Base-by-base conservation (phyloP, 202 grass and related monocot genomes). In the Bolboschoenoplectus hybrid region DNA sequence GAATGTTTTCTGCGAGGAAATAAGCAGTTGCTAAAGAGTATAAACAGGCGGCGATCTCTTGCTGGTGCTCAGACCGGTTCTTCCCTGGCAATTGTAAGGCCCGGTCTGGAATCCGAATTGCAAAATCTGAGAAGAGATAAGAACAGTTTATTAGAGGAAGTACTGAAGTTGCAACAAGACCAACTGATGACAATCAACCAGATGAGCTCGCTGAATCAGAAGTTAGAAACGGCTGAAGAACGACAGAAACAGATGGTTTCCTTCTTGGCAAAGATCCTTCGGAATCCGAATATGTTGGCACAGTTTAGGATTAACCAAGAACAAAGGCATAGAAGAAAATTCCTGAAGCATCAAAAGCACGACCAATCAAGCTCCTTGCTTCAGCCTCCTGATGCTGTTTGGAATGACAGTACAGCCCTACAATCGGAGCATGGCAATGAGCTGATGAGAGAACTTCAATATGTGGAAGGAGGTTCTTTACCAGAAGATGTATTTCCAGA, bases 211-310 rank as follows among this genome's bases (percentile, higher is more conserved):
- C 85, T 98, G 75, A 90, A 98, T 81, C 82, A 91, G 79, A 89
- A 82, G 86, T 71, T 98, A 52, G 86, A 94, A 84, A 92, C 85
- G 2, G 89, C 90, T 4, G 97, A 96, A 80, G 86, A 90, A 82
- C 85, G 88, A 69, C 91, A 98, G 89, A 98, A 89, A 81, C 93
- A 92, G 87, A 92, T 98, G 91, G 82, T 96, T 10, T 96, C 93
- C 16, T 96, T 98, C 92, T 82, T 96, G 61, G 90, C 93, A 13
- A 96, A 96, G 82, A 88, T 94, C 74, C 78, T 94, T 62, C 86
- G 66, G 58, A 91, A 96, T 81, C 93, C 90, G 2, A 87, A 57
- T 51, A 92, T 98, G 45, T 82, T 94, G 84, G 86, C 82, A n/a
- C 88, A 85, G 16, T 87, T 96, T 20, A 94, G 85, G 75, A 60